phyloP scores from a whole-genome alignment of 2,329 filamentous ascomycete species.

The Monosporascus cannonballus region DNA sequence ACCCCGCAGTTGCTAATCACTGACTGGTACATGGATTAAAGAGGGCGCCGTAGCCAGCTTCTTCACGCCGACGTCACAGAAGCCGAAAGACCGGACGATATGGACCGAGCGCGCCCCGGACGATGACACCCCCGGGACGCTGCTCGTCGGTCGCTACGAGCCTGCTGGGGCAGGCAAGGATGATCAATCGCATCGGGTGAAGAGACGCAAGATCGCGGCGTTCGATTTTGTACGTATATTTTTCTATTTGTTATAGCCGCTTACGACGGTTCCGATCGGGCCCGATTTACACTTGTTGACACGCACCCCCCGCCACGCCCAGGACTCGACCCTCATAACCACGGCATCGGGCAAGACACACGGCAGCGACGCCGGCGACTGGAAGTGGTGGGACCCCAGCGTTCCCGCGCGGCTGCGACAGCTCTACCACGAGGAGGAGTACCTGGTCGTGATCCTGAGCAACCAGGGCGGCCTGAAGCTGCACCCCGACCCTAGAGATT shows the following conservation, averaged over 20 bases:
- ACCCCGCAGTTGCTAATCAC: no score
- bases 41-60: slow-evolving; percentile 72
- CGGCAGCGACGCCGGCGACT: slow-evolving; percentile 64
- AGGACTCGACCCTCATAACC: slow-evolving; percentile 84
- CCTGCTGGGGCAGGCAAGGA: slow-evolving; percentile 32
- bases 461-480: slow-evolving; percentile 84
- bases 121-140: slow-evolving; percentile 44
- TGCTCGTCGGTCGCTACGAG: slow-evolving; percentile 71
- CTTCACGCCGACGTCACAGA: slow-evolving; percentile 82
- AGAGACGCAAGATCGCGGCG: slow-evolving; percentile 58
- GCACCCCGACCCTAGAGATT: slow-evolving; percentile 61
- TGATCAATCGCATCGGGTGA: slow-evolving; percentile 13
- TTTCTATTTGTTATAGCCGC: neutral
- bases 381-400: slow-evolving; percentile 84
- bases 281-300: neutral
- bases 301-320: neutral
- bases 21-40: slow-evolving; percentile 22
- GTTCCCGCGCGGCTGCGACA: slow-evolving; percentile 64
- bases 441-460: slow-evolving; percentile 71
- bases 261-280: neutral
- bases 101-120: slow-evolving; percentile 63
- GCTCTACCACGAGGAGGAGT: slow-evolving; percentile 64
- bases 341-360: slow-evolving; percentile 79
- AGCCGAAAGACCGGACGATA: slow-evolving; percentile 65
- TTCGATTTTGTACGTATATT: slow-evolving; percentile 55